These are phyloP conservation scores for Sextonia rubra DNA, from an alignment of 164 flowering plant species.

Conservation along the genomic window DNA sequence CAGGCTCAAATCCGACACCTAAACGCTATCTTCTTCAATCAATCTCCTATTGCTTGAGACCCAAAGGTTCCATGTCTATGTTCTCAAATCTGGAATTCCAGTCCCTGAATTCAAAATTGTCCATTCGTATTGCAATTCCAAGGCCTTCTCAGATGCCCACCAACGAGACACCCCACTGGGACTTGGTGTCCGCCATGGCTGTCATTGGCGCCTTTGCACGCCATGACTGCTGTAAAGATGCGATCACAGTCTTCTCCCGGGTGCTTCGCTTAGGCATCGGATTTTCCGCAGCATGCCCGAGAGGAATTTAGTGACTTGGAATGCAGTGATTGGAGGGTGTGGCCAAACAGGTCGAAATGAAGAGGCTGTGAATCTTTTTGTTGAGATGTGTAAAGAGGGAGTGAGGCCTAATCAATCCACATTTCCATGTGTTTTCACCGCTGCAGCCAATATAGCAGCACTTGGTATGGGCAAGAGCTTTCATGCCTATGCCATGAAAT, in stretches of 20 bases:
- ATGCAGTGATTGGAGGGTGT: constrained; percentile 78
- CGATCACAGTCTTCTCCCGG: constrained; percentile 42
- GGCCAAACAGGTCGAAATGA: constrained; percentile 71
- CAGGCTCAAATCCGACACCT: constrained; percentile 6
- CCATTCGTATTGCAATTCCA: constrained; percentile 12
- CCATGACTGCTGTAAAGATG: constrained; percentile 36
- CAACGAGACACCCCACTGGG: constrained; percentile 39
- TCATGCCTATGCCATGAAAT: constrained; percentile 73
- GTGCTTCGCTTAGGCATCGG: constrained; percentile 35
- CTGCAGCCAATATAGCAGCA: constrained; percentile 67
- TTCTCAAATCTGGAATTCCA: constrained; percentile 21
- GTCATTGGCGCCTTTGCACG: constrained; percentile 41
- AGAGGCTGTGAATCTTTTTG: constrained; percentile 67
- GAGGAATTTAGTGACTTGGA: constrained; percentile 76
- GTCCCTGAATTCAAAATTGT: constrained; percentile 7
- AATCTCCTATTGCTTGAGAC: constrained; percentile 6
- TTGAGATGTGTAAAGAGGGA: constrained; percentile 64
- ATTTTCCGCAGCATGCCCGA: constrained; percentile 63
- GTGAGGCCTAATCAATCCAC: constrained; percentile 45
- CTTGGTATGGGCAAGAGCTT: constrained; percentile 67
- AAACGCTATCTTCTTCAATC: constrained; percentile 8
- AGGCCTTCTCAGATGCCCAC: constrained; percentile 25
- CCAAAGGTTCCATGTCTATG: constrained; percentile 22
- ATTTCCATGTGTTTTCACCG: constrained; percentile 59
- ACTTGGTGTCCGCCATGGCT: constrained; percentile 49